phyloP scores from a whole-genome alignment of 2,329 filamentous ascomycete genomes.

The Lasiodiplodia sp. region DNA sequence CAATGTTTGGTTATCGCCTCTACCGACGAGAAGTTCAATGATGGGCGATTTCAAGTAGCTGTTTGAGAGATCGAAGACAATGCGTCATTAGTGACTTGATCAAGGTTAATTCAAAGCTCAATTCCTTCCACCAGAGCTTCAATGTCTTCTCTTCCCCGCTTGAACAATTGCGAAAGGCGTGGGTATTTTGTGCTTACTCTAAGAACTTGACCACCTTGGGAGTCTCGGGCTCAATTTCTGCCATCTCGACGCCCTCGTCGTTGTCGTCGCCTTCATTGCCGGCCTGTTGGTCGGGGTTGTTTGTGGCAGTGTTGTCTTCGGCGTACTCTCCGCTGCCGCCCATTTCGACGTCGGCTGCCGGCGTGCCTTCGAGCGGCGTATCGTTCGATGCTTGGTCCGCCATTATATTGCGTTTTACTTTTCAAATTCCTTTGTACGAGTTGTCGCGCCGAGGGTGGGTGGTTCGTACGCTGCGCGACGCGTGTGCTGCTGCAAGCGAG shows the following conservation, averaged over 20 bases:
- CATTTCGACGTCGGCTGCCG: conserved; percentile 59
- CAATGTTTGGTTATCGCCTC: conserved; percentile 65
- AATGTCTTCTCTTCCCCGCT: background rate
- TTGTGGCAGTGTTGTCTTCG: conserved; percentile 32
- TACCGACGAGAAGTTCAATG: conserved; percentile 54
- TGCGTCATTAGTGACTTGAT: background rate
- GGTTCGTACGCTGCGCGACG: background rate
- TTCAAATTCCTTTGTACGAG: background rate
- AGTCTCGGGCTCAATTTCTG: conserved; percentile 52
- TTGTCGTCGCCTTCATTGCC: conserved; percentile 34
- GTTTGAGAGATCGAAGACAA: background rate
- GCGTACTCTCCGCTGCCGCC: conserved; percentile 40
- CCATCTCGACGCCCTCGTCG: conserved; percentile 42
- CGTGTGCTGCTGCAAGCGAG: background rate
- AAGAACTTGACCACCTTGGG: conserved; percentile 54
- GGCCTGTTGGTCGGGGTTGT: conserved; percentile 32
- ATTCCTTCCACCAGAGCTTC: background rate
- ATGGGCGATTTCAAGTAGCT: conserved; percentile 59
- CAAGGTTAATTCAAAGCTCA: background rate
- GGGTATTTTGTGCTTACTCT: conserved; percentile 45
- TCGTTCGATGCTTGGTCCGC: conserved; percentile 39
- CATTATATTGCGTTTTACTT: conserved; percentile 32
- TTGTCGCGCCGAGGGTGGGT: background rate
- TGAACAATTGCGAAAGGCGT: no score
- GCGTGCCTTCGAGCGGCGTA: conserved; percentile 41